Conservation (phyloP, 352 stramenopile species). For the Phytophthora colocasiae region DNA sequence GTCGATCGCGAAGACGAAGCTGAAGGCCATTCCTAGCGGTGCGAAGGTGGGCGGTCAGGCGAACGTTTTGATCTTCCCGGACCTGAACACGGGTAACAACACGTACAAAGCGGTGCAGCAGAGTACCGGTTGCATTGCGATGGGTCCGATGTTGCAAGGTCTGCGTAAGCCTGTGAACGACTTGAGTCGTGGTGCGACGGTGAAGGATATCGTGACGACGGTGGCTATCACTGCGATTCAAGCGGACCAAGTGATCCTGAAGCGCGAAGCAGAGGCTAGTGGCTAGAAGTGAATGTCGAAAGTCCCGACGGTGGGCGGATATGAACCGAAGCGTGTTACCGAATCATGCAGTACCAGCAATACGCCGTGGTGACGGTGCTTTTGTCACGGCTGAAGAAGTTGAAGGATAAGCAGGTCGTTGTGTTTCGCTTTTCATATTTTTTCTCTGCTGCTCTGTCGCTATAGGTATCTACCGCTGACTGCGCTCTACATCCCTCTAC, state of each 20-base stretch:
- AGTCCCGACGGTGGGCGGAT: neutral
- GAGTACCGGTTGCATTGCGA: conserved; percentile 76
- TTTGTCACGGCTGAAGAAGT: neutral
- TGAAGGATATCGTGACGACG: conserved; percentile 93
- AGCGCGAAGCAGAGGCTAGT: conserved; percentile 23
- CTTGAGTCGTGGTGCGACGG: conserved; percentile 83
- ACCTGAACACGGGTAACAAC: conserved; percentile 91
- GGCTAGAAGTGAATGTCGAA: neutral
- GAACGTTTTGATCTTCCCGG: conserved; percentile 89
- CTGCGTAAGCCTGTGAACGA: conserved; percentile 91
- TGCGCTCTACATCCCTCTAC: conserved; percentile 19
- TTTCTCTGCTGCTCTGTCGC: conserved; percentile 26
- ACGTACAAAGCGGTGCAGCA: conserved; percentile 92
- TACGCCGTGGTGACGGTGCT: too few species aligned
- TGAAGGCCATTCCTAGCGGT: conserved; percentile 66
- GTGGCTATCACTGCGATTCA: conserved; percentile 90
- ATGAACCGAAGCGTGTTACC: conserved; percentile 12
- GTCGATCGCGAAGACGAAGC: conserved; percentile 84
- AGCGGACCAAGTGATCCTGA: conserved; percentile 70
- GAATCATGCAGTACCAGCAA: conserved; percentile 4
- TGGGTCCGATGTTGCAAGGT: conserved; percentile 91
- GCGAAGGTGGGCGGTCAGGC: conserved; percentile 79
- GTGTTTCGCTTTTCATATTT: conserved; percentile 30
- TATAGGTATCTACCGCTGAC: conserved; percentile 30
- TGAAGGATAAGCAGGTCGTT: neutral